phyloP scores from a whole-genome alignment of 2,329 filamentous ascomycete species.

The Apiospora phragmitis region DNA sequence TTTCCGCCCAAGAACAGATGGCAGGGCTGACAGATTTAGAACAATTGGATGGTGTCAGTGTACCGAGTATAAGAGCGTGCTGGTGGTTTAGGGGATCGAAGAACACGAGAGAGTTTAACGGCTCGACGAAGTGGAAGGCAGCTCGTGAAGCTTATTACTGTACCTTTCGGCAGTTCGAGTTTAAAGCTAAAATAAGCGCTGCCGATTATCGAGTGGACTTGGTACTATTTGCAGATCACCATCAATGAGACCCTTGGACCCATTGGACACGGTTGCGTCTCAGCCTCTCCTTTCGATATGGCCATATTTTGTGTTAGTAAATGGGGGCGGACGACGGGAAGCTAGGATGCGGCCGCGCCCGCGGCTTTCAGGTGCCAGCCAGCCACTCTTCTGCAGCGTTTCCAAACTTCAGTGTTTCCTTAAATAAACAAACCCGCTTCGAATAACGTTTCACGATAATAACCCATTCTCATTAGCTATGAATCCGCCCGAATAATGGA shows the following conservation, averaged over 20 bases:
- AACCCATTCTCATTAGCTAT: background rate
- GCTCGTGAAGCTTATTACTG: background rate
- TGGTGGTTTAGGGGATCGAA: background rate
- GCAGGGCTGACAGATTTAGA: background rate
- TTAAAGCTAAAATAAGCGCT: background rate
- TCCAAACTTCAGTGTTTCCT: background rate
- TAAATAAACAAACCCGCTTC: background rate
- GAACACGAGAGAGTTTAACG: background rate
- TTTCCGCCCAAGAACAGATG: no score
- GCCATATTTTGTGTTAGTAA: no score
- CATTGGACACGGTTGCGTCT: background rate
- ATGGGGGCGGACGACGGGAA: background rate
- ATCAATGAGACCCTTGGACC: background rate
- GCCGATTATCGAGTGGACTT: background rate
- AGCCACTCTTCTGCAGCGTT: background rate
- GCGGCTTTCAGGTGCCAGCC: background rate
- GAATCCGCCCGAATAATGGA: background rate
- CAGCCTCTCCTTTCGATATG: background rate
- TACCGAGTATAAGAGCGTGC: background rate
- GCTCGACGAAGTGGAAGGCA: background rate
- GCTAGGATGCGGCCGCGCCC: background rate
- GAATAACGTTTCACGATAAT: conserved; percentile 4
- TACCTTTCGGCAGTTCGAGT: background rate
- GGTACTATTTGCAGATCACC: background rate
- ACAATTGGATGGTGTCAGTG: background rate